A percentile compares a stretch with the other conserved stretches of the same genome.
Evolutionary conservation across 768 basidiomycete species (phyloP).

Genomic region (Podaxis rugospora): DNA sequence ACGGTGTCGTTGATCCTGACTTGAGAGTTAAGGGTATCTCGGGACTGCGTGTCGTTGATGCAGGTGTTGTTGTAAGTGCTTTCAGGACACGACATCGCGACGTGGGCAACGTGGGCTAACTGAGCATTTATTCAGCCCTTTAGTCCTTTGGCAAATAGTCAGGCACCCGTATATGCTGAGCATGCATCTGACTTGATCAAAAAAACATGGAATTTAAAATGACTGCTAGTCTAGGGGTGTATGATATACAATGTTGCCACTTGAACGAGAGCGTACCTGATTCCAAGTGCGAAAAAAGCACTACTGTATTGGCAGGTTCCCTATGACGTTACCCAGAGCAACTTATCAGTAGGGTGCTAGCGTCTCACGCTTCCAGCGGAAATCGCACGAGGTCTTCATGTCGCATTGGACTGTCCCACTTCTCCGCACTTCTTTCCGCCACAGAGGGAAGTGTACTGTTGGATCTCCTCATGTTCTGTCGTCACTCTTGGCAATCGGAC

Average conservation of each 20-base stretch:
- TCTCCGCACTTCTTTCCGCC: no score
- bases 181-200: slow-evolving; percentile 6
- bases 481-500: no score
- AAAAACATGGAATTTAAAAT: slow-evolving; percentile 3
- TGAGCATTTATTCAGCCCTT: not conserved
- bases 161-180: slow-evolving; percentile 8
- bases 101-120: no score
- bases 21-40: slow-evolving; percentile 23
- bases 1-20: slow-evolving; percentile 26
- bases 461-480: no score
- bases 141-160: not conserved
- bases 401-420: no score
- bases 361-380: no score
- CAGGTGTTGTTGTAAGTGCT: slow-evolving; percentile 19
- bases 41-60: slow-evolving; percentile 24
- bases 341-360: no score
- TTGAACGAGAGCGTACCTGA: not conserved
- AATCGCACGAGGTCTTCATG: no score
- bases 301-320: no score
- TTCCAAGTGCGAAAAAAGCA: no score
- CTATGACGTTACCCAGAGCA: no score
- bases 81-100: not conserved
- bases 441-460: no score
- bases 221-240: not conserved
- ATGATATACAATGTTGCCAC: not conserved